phyloP scores from a whole-genome alignment of 2,329 filamentous ascomycete genomes.

The Talaromyces amestolkiae region DNA sequence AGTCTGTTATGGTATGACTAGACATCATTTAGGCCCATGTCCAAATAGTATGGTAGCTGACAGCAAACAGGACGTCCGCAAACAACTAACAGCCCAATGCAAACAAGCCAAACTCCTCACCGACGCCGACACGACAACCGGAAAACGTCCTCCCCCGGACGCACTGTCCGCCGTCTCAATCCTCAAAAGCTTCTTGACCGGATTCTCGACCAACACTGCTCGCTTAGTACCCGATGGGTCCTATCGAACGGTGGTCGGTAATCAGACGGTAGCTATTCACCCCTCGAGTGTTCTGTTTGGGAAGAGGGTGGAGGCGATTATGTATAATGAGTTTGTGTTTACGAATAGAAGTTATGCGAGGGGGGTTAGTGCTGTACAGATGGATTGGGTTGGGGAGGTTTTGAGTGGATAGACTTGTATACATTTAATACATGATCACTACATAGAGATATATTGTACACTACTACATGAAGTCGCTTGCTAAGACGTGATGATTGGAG shows the following conservation, averaged over 20 bases:
- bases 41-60: neutral
- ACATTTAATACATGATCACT: neutral
- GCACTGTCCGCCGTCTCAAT: slow-evolving; percentile 46
- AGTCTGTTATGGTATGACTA: slow-evolving; percentile 56
- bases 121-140: slow-evolving; percentile 24
- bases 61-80: slow-evolving; percentile 54
- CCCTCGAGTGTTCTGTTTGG: slow-evolving; percentile 61
- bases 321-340: slow-evolving; percentile 66
- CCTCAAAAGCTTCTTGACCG: slow-evolving; percentile 57
- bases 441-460: neutral
- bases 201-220: slow-evolving; percentile 61
- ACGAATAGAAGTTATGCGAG: slow-evolving; percentile 63
- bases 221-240: slow-evolving; percentile 59
- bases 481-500: neutral
- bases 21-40: neutral
- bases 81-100: slow-evolving; percentile 59
- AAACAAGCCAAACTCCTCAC: slow-evolving; percentile 46
- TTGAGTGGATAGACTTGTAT: slow-evolving; percentile 20
- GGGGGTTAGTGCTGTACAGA: slow-evolving; percentile 60
- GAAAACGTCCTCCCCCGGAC: slow-evolving; percentile 27
- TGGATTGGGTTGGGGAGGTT: slow-evolving; percentile 60
- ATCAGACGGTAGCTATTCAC: slow-evolving; percentile 63
- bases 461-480: neutral
- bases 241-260: slow-evolving; percentile 60
- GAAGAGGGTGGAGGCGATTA: slow-evolving; percentile 60